Percentiles rank a stretch among this genome's conserved stretches.
phyloP scores from a whole-genome alignment of 352 stramenopile genomes.

The Blastocystis sp. region DNA sequence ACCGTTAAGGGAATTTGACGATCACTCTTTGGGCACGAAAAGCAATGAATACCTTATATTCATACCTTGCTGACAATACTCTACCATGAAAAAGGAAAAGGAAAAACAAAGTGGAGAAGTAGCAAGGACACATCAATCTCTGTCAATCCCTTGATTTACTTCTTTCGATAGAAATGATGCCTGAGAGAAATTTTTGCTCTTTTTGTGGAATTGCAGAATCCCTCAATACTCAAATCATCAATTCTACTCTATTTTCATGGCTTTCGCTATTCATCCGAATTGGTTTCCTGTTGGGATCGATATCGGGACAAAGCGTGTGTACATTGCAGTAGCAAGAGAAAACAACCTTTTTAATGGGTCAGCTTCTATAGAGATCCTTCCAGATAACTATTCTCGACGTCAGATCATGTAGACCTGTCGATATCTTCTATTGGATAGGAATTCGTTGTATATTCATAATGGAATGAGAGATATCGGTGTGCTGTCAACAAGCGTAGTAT shows the following conservation, averaged over 20 bases:
- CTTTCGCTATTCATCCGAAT: background rate
- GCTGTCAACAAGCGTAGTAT: background rate
- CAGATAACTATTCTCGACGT: background rate
- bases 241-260: too few species aligned
- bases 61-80: background rate
- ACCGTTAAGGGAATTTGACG: background rate
- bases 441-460: background rate
- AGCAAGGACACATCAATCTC: background rate
- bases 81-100: background rate
- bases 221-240: too few species aligned
- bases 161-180: background rate
- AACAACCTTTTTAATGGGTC: background rate
- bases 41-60: background rate
- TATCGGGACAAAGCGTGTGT: background rate
- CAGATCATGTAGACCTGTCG: background rate
- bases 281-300: background rate
- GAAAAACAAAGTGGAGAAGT: background rate
- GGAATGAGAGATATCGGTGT: background rate
- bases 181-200: background rate
- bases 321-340: background rate
- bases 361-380: background rate
- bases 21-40: slow-evolving; percentile 7
- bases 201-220: background rate
- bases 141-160: background rate
- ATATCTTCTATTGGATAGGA: background rate